phyloP scores from a whole-genome alignment of 2,329 filamentous ascomycete genomes.

The Calonectria naviculata region DNA sequence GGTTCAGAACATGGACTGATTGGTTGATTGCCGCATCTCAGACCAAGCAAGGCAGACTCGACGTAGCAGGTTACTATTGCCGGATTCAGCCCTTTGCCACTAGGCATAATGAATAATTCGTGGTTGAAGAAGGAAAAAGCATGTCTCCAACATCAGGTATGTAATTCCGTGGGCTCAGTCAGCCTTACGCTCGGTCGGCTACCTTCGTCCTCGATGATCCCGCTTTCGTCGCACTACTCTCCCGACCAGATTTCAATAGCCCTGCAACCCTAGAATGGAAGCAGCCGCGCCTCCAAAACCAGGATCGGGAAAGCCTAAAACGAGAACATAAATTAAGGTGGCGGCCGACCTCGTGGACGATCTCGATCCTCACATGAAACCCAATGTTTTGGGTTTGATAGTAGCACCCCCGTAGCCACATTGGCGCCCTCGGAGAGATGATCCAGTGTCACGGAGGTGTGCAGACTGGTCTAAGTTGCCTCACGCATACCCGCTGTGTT shows the following conservation, averaged over 20 bases:
- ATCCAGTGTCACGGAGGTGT: not conserved
- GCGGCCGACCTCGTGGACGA: not conserved
- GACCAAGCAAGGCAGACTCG: not conserved
- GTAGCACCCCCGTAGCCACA: too few species aligned
- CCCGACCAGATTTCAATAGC: not conserved
- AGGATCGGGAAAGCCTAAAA: too few species aligned
- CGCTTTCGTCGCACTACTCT: not conserved
- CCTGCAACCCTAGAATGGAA: too few species aligned
- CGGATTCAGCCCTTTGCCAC: not conserved
- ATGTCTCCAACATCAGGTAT: not conserved
- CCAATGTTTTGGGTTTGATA: not conserved
- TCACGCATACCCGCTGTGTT: not conserved
- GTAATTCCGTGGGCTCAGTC: not conserved
- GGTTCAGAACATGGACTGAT: not conserved
- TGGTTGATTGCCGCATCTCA: not conserved
- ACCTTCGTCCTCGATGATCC: not conserved
- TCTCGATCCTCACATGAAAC: too few species aligned
- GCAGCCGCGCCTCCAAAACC: too few species aligned
- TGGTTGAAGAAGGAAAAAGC: not conserved
- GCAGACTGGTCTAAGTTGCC: too few species aligned
- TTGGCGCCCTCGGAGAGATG: not conserved
- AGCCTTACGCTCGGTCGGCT: not conserved
- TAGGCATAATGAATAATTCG: not conserved
- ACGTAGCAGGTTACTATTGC: not conserved
- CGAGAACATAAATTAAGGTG: too few species aligned